These are phyloP conservation scores for Erodium trifolium DNA, from an alignment of 441 rosid genomes.

Conservation along the genomic window DNA sequence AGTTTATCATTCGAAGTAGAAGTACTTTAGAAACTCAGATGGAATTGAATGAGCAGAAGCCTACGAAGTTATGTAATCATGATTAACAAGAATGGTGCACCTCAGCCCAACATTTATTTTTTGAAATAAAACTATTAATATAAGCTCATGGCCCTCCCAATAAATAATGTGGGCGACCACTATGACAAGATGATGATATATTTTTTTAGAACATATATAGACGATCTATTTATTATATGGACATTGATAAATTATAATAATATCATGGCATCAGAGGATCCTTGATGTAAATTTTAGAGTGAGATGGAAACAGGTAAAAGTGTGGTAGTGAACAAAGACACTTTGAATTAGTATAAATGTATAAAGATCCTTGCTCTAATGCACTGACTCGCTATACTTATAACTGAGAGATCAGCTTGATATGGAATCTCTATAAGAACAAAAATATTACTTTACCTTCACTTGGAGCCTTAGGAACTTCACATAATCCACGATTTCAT, in stretches of 20 bases:
- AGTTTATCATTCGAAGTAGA: constrained; percentile 1
- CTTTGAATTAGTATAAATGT: background rate
- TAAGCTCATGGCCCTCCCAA: background rate
- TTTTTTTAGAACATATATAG: background rate
- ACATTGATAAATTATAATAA: too few relatives aligned
- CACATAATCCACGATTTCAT: constrained; percentile 97
- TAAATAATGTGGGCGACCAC: background rate
- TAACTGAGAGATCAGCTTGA: background rate
- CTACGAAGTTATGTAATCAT: too few relatives aligned
- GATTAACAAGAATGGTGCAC: background rate
- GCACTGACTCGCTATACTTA: background rate
- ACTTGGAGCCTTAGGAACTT: constrained; percentile 98
- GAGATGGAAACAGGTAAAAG: background rate
- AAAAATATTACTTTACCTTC: constrained; percentile 46
- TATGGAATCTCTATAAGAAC: background rate
- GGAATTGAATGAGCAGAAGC: background rate
- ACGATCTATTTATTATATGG: too few relatives aligned
- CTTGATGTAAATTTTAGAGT: too few relatives aligned
- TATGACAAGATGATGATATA: background rate
- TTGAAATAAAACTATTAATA: background rate
- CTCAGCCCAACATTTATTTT: background rate
- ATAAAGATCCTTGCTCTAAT: background rate
- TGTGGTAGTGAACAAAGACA: background rate
- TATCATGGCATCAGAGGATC: too few relatives aligned
- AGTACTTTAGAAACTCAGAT: background rate